Base-by-base conservation (phyloP, 768 basidiomycete species). In the Botryobasidium botryosum region DNA sequence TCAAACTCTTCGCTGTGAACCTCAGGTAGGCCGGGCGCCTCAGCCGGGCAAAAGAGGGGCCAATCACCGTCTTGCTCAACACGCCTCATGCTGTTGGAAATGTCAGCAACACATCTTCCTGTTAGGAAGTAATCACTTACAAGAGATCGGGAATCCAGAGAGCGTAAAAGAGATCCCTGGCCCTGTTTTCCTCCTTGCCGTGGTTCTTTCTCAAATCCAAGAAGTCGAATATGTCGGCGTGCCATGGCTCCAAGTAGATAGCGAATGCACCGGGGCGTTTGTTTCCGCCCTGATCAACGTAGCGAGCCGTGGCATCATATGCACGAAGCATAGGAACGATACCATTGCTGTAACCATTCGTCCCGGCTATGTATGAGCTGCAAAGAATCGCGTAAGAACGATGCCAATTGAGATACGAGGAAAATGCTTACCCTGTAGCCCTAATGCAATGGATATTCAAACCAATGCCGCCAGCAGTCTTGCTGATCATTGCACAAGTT, bases 241-340 rank as follows among this genome's bases (percentile, higher is more conserved):
- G 94, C 94, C 94, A 99, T 12, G 94, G 94, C 64, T 99, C 94
- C 57, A 97, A 69, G 65, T 99, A 99, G 61, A 99, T 84, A 15
- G 94, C 85, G 54, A 99, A 96, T 1, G 94, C 94, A 49, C 94
- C 94, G 1, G 94, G 94, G 21, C 94, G 83, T 67, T 97, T 97
- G 72, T 97, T 97, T 23, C 94, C 94, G 42, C 94, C 92, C 59
- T 96, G 92, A 60, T 97, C 94, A 46, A 97, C 94, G 56, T 97
- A 97, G 31, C 92, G 87, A 18, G 94, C 94, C 6, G 94, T 97
- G 21, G 91, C 87, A 56, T 99, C 91, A 61, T 81, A 97, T 0
- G 86, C 92, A 46, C 94, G 85, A 35, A 99, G 79, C 92, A 99
- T 99, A 12, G 94, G 94, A 1, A 97, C 87, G 56, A 99, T 94